phyloP scores from a whole-genome alignment of 345 rosid genomes.

The Gossypium arboreum region DNA sequence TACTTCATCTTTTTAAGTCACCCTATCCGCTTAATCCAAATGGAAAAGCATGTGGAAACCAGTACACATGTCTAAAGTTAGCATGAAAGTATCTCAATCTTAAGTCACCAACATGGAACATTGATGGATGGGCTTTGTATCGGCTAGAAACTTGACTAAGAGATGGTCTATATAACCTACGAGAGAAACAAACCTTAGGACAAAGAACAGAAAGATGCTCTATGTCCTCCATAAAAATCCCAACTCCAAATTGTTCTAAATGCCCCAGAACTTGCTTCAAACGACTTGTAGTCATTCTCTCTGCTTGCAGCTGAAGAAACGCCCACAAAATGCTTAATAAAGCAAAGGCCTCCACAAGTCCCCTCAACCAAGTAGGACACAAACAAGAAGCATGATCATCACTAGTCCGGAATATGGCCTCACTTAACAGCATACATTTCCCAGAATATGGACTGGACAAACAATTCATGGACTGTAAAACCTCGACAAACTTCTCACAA shows the following conservation, averaged over 20 bases:
- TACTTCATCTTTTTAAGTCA: not conserved
- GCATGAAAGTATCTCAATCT: not conserved
- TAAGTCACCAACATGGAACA: not conserved
- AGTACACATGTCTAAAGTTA: not conserved
- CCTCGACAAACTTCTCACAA: constrained; percentile 52
- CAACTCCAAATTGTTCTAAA: constrained; percentile 47
- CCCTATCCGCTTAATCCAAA: not conserved
- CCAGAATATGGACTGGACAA: constrained; percentile 46
- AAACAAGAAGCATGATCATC: constrained; percentile 32
- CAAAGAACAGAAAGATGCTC: constrained; percentile 62
- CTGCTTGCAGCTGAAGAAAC: constrained; percentile 36
- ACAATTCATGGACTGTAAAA: constrained; percentile 60
- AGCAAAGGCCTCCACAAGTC: constrained; percentile 56
- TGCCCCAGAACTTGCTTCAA: constrained; percentile 49
- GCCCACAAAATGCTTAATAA: constrained; percentile 56
- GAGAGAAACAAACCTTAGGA: constrained; percentile 51
- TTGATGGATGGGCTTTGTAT: not conserved
- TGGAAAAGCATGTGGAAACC: not conserved
- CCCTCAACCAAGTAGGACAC: constrained; percentile 80
- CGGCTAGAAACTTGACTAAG: not conserved
- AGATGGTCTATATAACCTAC: not conserved
- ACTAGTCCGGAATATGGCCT: constrained; percentile 14
- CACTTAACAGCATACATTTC: constrained; percentile 45
- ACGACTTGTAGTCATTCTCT: constrained; percentile 29
- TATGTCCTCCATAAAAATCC: constrained; percentile 48